Evolutionary conservation across 169 alveolate species (phyloP).

Genomic region (Cryptosporidium tyzzeri): DNA sequence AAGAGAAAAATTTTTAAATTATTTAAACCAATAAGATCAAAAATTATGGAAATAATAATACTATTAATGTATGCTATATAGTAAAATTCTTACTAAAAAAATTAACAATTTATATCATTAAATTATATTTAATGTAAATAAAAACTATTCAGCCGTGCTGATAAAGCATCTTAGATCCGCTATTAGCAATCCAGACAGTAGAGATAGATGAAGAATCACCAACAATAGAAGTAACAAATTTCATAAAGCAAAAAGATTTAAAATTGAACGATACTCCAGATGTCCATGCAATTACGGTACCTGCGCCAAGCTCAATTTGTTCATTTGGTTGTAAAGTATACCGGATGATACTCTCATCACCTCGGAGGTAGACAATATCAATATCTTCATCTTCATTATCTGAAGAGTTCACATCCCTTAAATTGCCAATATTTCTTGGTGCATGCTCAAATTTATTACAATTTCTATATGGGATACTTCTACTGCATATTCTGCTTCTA

Average conservation of each 20-base stretch:
- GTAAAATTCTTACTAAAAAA: not conserved
- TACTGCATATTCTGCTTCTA: conserved; percentile 59
- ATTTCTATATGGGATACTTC: conserved; percentile 69
- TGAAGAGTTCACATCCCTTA: not conserved
- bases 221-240: conserved; percentile 71
- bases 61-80: not conserved
- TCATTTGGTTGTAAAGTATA: conserved; percentile 71
- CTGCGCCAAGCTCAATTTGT: conserved; percentile 67
- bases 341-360: conserved; percentile 65
- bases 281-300: conserved; percentile 74
- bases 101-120: not conserved
- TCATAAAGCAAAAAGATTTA: conserved; percentile 70
- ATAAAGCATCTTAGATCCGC: conserved; percentile 59
- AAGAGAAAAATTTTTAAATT: not conserved
- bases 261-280: conserved; percentile 69
- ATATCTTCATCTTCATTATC: conserved; percentile 26
- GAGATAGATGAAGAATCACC: conserved; percentile 59
- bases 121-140: not conserved
- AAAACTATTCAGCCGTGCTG: conserved; percentile 40
- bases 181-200: conserved; percentile 68
- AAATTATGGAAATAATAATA: not conserved
- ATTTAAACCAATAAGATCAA: not conserved
- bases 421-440: conserved; percentile 45
- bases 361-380: conserved; percentile 64
- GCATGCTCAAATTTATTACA: conserved; percentile 69